Evolutionary conservation across 768 basidiomycete species (phyloP), one percentile per base, ranked within the genome.

Genomic region (Boletus tylopilopsis): DNA sequence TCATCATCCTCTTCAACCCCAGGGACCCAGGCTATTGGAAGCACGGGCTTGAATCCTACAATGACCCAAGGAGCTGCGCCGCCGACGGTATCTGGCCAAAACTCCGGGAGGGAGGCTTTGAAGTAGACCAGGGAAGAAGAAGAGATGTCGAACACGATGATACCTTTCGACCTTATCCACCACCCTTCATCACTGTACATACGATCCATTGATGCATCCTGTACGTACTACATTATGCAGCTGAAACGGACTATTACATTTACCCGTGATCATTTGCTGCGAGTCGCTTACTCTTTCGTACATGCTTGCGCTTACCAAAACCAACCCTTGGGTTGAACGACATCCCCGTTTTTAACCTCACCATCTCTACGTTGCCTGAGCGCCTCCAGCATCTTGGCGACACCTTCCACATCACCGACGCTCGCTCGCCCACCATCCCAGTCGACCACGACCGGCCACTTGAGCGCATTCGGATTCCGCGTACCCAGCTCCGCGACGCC

Each of bases 371-470:
- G 76, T 68, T 79, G 79, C 58, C 87, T 71, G 47, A 90, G 53
- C 23, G 68, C 71, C 54, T 90, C 88, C 61, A 90, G 59, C 15
- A 90, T 84, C 2, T 62, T 60, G 46, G 76, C 78, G n/a, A 88
- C 88, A 18, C 82, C 82, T 6, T 87, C 84, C 16, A 82, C 71
- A 51, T 85, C 80, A 0, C 88, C 88, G 0, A 89, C 68, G 18
- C 76, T 76, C 10, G 80, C 85, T 35, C 74, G 74, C 2, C 88
- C 88, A 21, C 73, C 76, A 15, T 72, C 68, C 88, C 88, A 90
- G 56, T 90, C 82, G 2, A 90, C 88, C 0, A 90, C 85, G 39
- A 90, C 76, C 0, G 88, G 88, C 87, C 86, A 90, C 51, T 81
- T 87, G 56, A 89, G 66, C 15, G 78, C 80, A 13, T 72, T 73